phyloP scores from a whole-genome alignment of 1,284 basidiomycete species.

The Sutorius eximius region DNA sequence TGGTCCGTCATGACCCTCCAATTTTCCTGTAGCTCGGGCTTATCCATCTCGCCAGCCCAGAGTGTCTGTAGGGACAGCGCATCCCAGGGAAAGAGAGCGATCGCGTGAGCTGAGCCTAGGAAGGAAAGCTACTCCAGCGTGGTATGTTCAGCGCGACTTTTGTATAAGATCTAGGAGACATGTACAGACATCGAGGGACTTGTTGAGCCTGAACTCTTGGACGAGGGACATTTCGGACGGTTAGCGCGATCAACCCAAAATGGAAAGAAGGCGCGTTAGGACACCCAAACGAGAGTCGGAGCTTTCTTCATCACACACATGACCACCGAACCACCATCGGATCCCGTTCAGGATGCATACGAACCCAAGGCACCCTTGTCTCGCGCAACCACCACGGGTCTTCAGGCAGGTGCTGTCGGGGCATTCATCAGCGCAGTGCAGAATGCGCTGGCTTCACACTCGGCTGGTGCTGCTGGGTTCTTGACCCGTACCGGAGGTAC shows the following conservation, averaged over 20 bases:
- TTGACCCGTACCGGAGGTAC: constrained; percentile 43
- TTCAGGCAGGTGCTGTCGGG: constrained; percentile 74
- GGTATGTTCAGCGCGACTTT: constrained; percentile 10
- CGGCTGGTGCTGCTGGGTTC: constrained; percentile 37
- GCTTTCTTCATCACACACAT: constrained; percentile 20
- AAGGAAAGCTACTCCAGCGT: constrained; percentile 23
- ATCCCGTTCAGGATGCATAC: constrained; percentile 38
- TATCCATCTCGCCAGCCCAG: constrained; percentile 44
- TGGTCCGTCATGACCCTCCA: constrained; percentile 49
- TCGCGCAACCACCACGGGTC: constrained; percentile 61
- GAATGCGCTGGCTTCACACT: constrained; percentile 80
- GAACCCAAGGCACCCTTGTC: constrained; percentile 58
- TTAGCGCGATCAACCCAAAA: constrained; percentile 19
- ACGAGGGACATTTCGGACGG: constrained; percentile 11
- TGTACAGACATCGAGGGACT: constrained; percentile 31
- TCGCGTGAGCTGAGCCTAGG: constrained; percentile 28
- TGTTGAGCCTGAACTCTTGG: constrained; percentile 27
- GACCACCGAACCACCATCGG: constrained; percentile 37
- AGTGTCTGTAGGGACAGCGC: constrained; percentile 44
- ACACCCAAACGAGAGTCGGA: not conserved
- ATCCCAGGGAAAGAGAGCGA: constrained; percentile 62
- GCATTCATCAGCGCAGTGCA: constrained; percentile 79
- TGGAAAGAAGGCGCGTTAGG: constrained; percentile 18
- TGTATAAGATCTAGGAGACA: not conserved
- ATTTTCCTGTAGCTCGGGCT: constrained; percentile 30